Base-by-base conservation (phyloP, 2,329 filamentous ascomycete genomes). In the Clarireedia monteithiana region DNA sequence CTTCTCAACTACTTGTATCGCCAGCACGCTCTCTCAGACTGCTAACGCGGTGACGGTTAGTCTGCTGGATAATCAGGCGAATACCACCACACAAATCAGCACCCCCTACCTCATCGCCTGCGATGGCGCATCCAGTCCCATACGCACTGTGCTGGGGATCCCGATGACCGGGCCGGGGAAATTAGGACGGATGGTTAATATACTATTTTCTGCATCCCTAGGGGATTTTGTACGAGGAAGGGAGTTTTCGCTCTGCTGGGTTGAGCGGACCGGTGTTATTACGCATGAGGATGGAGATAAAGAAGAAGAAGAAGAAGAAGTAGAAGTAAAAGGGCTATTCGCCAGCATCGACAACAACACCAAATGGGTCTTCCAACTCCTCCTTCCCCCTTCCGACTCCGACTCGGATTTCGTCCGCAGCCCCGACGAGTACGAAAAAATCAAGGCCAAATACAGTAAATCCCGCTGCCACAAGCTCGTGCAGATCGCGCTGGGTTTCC, bases 31-130 rank as follows among this genome's bases (percentile, higher is more conserved):
- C 27, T 7, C 27, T 7, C 70, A 65, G 56, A 59, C 68, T 49
- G 53, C 55, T 2, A 48, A 62, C 2, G 59, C 63, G 4, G 66
- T 73, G 2, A 64, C 58, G 5, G 68, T 58, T 10, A 68, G 55
- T 1, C 58, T 65, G 6, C 58, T 53, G 44, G 58, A 68, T 47
- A 1, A 46, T 30, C 6, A 59, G 46, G 2, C 62, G 55, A 5
- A 52, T 74, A 17, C 20, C 1, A 46, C 36, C 6, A 59, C 48
- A 1, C 62, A 56, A 5, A 50, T 74, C n/a, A 53, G 53, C 2
- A 69, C 66, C 6, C 62, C 67, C 2, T 74, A 74, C 53, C 60
- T 74, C 17, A 67, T 75, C 17, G 71, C 71, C 12, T 71, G 69
- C 34, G 73, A 74, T 50, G 72, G 72, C 10, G 66, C 65, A 9